Evolutionary conservation across 352 stramenopile genomes (phyloP), one percentile per base, ranked within the genome.

Genomic region (Globisporangium echinulatum): DNA sequence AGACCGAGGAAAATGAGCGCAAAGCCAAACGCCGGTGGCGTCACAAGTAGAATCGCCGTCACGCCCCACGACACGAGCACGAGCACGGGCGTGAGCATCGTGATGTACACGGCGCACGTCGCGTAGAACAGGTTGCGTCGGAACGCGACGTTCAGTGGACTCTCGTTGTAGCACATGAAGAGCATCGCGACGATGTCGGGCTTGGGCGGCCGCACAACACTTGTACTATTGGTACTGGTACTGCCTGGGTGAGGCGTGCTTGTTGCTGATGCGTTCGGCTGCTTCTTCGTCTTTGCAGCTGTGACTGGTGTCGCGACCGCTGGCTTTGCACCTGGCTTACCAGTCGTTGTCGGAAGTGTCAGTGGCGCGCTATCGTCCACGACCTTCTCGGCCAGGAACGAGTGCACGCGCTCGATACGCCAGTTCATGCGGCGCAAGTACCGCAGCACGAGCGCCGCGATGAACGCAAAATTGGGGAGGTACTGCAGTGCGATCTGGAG

Each of bases 121-220:
- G 84, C 81, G 60, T 93, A 94, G 52, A 85, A 92, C 14, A 96
- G 63, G 37, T 91, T 87, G 36, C 74, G 75, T n/a, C 84, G 79
- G 49, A 90, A 94, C 37, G 82, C 73, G 3, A 77, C 49, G 56
- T 90, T 91, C 40, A 76, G 49, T 1, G 59, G 63, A 7, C 66
- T 86, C 40, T 90, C 73, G 47, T 82, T 83, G 62, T 88, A 87
- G 68, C 82, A 89, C n/a, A 90, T 66, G 63, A 95, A 95, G 9
- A 95, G 65, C 37, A 81, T 74, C 1, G 75, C 79, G 0, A 93
- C 71, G 52, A 93, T 86, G 42, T 91, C 79, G 4, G 68, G 77
- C 17, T 68, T 79, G 50, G n/a, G 38, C 8, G 11, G 13, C 19
- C 6, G 3, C 8, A 1, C 50, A 55, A 50, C 53, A 49, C 49